These are phyloP conservation scores for Zymoseptoria crescenta DNA, from an alignment of 2,329 filamentous ascomycete species.

Conservation along the genomic window DNA sequence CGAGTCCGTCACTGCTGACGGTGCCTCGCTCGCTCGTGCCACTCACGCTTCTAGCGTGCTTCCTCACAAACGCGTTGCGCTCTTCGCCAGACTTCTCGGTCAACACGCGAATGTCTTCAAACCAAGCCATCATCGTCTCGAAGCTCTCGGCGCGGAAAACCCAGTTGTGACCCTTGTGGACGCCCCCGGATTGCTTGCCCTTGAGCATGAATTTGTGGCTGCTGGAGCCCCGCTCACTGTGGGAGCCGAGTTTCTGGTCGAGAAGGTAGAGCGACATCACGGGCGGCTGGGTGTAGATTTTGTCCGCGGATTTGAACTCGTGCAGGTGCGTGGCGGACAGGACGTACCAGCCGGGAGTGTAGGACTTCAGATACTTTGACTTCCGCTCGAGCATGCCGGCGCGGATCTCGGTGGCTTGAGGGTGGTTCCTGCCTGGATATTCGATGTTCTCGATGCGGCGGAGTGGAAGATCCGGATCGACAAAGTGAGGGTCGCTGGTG, in stretches of 20 bases:
- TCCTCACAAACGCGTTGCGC: conserved; percentile 76
- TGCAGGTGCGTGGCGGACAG: conserved; percentile 93
- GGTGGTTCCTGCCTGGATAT: conserved; percentile 84
- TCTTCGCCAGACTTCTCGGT: conserved; percentile 86
- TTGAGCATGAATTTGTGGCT: conserved; percentile 98
- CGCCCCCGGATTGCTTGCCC: conserved; percentile 81
- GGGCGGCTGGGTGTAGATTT: conserved; percentile 69
- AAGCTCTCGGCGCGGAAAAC: conserved; percentile 62
- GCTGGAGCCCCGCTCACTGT: conserved; percentile 71
- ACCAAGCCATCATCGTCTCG: conserved; percentile 97
- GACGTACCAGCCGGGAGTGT: conserved; percentile 94
- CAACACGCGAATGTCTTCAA: conserved; percentile 81
- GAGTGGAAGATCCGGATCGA: conserved; percentile 74
- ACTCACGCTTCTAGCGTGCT: conserved; percentile 71
- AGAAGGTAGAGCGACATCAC: conserved; percentile 94
- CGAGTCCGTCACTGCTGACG: conserved; percentile 64
- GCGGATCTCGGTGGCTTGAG: conserved; percentile 73
- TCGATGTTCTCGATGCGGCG: conserved; percentile 73
- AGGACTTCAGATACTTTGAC: conserved; percentile 98
- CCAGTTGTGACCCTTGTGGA: conserved; percentile 74
- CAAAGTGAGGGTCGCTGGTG: conserved; percentile 71
- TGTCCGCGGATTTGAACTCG: conserved; percentile 98
- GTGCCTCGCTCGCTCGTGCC: conserved; percentile 52
- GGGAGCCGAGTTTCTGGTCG: conserved; percentile 91
- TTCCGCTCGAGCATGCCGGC: conserved; percentile 91